A percentile compares a stretch with the other conserved stretches of the same genome.
Conservation (phyloP, 1,284 basidiomycete species). For the Sparassis latifolia region DNA sequence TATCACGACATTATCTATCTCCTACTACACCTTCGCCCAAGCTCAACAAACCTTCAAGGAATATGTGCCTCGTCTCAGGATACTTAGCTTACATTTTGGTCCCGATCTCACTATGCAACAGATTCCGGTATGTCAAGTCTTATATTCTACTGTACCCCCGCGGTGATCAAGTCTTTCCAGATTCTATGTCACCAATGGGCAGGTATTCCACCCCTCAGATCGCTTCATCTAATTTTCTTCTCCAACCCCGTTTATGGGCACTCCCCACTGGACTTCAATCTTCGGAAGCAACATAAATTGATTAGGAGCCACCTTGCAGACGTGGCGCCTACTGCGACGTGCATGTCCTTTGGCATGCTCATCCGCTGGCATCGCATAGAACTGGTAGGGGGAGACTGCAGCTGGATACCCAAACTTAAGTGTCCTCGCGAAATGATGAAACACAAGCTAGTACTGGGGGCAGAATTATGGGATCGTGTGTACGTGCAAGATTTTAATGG, state of each 20-base stretch:
- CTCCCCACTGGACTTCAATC: not conserved
- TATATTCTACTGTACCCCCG: not conserved
- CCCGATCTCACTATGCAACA: not conserved
- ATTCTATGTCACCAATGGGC: not conserved
- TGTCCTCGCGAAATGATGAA: not conserved
- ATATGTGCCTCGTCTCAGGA: not conserved
- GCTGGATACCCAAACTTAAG: not conserved
- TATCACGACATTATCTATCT: not conserved
- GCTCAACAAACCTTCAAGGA: not conserved
- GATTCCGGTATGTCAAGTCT: not conserved
- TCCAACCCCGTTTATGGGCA: not conserved
- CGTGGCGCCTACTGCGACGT: slow-evolving; percentile 13
- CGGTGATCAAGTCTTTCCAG: not conserved
- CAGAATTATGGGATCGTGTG: not conserved
- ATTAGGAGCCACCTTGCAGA: slow-evolving; percentile 12
- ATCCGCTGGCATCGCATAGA: not conserved
- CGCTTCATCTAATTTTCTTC: not conserved
- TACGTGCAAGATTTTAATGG: not conserved
- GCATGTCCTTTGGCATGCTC: not conserved
- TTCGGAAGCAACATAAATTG: not conserved
- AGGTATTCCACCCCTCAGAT: not conserved
- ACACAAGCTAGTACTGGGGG: not conserved
- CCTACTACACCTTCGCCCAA: not conserved
- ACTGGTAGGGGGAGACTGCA: not conserved
- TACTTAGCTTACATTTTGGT: not conserved